These are phyloP conservation scores for Lippia alba DNA, from an alignment of 305 asterid genomes.

Conservation along the genomic window DNA sequence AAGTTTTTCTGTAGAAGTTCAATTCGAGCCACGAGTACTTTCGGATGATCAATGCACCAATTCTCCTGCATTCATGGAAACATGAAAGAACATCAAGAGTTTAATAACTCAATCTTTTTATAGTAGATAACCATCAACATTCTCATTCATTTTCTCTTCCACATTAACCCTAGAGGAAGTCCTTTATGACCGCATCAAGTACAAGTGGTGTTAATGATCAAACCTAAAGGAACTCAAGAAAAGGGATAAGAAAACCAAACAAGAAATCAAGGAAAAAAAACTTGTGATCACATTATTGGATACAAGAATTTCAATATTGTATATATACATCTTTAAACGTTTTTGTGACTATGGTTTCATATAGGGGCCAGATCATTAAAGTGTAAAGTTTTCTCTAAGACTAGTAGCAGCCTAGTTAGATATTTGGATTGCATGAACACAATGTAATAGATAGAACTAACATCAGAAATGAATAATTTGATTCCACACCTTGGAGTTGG, in stretches of 20 bases:
- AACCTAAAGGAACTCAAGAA: too few species aligned
- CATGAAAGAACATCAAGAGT: not conserved
- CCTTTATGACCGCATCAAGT: not conserved
- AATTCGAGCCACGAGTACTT: not conserved
- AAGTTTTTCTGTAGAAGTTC: not conserved
- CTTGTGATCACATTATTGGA: too few species aligned
- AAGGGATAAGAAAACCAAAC: too few species aligned
- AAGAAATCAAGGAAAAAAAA: too few species aligned
- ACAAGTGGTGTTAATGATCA: too few species aligned
- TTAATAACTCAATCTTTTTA: too few species aligned
- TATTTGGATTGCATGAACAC: not conserved
- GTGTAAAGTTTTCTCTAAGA: too few species aligned
- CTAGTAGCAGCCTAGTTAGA: too few species aligned
- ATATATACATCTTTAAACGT: too few species aligned
- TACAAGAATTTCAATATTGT: too few species aligned
- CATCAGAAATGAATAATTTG: not conserved
- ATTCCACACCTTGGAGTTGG: slow-evolving; percentile 45
- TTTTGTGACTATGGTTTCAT: not conserved
- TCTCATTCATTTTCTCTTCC: not conserved
- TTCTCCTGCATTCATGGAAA: not conserved
- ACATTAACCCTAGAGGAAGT: not conserved
- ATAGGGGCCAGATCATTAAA: too few species aligned
- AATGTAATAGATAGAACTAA: not conserved
- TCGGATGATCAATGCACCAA: not conserved
- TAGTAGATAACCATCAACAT: too few species aligned